phyloP scores from a whole-genome alignment of 1,284 basidiomycete species.

The Afroboletus lepidellus region DNA sequence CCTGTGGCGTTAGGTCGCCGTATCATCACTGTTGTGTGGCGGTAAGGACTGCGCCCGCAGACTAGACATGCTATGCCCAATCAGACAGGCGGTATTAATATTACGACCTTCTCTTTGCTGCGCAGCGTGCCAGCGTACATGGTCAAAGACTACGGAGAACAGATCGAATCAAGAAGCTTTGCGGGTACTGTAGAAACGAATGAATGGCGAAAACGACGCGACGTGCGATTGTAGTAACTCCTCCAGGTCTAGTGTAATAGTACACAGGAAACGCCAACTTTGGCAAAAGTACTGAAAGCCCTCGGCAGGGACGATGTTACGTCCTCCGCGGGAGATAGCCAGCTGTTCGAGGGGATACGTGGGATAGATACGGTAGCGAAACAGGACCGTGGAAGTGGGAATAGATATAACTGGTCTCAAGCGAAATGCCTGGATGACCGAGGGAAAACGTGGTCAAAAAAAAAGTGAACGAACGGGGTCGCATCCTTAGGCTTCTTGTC shows the following conservation, averaged over 20 bases:
- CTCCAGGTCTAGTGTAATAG: background rate
- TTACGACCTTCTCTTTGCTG: slow-evolving; percentile 6
- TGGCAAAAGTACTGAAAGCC: slow-evolving; percentile 2
- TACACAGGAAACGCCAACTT: slow-evolving; percentile 6
- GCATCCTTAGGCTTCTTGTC: slow-evolving; percentile 7
- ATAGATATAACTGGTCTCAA: slow-evolving; percentile 6
- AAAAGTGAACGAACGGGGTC: background rate
- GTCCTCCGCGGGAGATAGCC: slow-evolving; percentile 4
- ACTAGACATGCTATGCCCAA: background rate
- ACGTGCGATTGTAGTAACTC: background rate
- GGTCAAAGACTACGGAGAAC: background rate
- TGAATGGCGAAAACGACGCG: background rate
- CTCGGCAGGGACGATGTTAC: background rate
- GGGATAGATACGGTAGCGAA: background rate
- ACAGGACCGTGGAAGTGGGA: background rate
- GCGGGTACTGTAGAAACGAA: background rate
- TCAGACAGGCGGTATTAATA: background rate
- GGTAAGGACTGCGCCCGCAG: background rate
- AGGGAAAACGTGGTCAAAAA: background rate
- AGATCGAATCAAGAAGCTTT: background rate
- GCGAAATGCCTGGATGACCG: slow-evolving; percentile 4
- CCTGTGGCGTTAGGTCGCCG: background rate
- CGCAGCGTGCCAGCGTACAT: slow-evolving; percentile 7
- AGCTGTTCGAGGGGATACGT: background rate
- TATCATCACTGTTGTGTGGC: too few species aligned